Base-by-base conservation (phyloP, 1,284 basidiomycete species). In the Pascua sp. region DNA sequence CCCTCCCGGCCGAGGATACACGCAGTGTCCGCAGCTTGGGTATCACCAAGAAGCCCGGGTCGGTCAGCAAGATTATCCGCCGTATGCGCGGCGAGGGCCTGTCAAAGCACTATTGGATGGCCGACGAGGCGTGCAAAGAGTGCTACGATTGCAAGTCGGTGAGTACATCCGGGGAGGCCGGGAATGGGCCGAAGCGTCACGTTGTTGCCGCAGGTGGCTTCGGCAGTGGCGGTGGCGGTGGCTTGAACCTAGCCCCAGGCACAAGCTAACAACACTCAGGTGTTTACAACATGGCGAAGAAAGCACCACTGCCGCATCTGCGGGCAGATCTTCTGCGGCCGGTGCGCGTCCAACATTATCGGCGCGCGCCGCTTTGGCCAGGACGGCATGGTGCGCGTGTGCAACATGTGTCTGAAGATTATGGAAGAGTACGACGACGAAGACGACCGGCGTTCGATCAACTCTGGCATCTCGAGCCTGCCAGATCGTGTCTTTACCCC, bases 321-420 rank as follows among this genome's bases (percentile, higher is more conserved):
- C 71, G 92, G 73, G n/a, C 93, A 91, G 84, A 81, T 83, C 69
- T 96, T 94, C 71, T 97, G 93, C 75, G 91, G 90, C 18, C 84
- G 91, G 8, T 91, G 95, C 73, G 94, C 95, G 3, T 93, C 92
- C n/a, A 95, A 97, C 69, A 90, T 98, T 67, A 92, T 98, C 75
- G 91, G 93, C 61, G 94, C 91, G 8, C 83, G 86, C n/a, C 86
- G 92, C 1, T 98, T 96, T 70, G 92, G 92, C 8, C 89, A 92
- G 60, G 86, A 94, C 55, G 92, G 91, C 37, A 89, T 89, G 83
- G 83, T 98, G 55, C 85, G 95, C 57, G 89, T 94, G 11, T 98
- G 94, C 79, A 96, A 97, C 69, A 81, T 96, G 17, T 98, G 96
- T 74, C 80, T 96, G 32, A 88, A 90, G 67, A 93, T 94, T 76